These are phyloP conservation scores for Syzygium oleosum DNA, from an alignment of 345 rosid species.

Conservation along the genomic window DNA sequence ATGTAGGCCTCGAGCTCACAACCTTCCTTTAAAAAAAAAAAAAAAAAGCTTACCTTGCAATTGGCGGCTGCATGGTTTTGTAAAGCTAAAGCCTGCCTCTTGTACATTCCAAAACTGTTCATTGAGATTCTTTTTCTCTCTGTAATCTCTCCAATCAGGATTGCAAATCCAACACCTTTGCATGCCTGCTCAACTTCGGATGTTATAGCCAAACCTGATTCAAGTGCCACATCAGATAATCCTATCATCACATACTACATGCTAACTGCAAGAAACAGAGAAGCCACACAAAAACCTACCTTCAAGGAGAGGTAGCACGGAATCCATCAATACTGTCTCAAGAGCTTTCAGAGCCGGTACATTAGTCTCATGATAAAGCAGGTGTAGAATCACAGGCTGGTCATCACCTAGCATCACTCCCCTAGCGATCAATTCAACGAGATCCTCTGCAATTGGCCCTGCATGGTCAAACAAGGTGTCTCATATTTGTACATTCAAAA, in stretches of 20 bases:
- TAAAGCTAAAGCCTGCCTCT: slow-evolving; percentile 54
- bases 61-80: slow-evolving; percentile 84
- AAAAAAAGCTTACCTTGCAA: slow-evolving; percentile 63
- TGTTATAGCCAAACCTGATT: slow-evolving; percentile 88
- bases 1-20: too few species aligned
- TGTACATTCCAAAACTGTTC: too few species aligned
- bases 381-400: slow-evolving; percentile 95
- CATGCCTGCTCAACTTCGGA: slow-evolving; percentile 91
- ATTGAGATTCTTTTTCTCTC: slow-evolving; percentile 92
- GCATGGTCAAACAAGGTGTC: slow-evolving; percentile 9
- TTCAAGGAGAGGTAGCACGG: too few species aligned
- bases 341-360: too few species aligned
- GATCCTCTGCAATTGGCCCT: slow-evolving; percentile 93
- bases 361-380: slow-evolving; percentile 74
- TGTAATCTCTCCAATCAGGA: slow-evolving; percentile 98
- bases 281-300: too few species aligned
- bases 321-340: too few species aligned
- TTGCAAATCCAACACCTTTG: slow-evolving; percentile 77
- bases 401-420: slow-evolving; percentile 72
- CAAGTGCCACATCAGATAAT: too few species aligned
- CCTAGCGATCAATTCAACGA: slow-evolving; percentile 82
- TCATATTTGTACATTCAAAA: neutral
- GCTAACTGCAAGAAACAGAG: too few species aligned
- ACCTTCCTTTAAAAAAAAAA: too few species aligned
- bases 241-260: too few species aligned